A percentile compares a stretch with the other conserved stretches of the same genome.
Evolutionary conservation across 192 early-diverging fungal genomes (phyloP).

Genomic region (Nowakowskiella sp.): DNA sequence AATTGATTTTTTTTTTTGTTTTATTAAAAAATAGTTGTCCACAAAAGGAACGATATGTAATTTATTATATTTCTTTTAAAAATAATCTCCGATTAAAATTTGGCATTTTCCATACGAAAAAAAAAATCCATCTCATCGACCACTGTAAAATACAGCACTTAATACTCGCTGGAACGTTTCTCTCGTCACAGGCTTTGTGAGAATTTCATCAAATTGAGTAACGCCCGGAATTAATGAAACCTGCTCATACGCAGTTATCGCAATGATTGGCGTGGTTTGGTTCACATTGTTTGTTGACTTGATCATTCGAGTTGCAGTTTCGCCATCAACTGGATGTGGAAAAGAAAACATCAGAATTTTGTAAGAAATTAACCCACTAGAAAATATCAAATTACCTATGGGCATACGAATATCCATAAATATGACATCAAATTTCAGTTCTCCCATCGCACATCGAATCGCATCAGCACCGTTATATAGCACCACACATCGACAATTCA

Average conservation of each 20-base stretch:
- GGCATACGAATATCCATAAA: conserved; percentile 93
- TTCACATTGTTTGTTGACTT: conserved; percentile 87
- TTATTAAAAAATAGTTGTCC: no score
- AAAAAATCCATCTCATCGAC: no score
- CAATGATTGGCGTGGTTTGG: conserved; percentile 72
- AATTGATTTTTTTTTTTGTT: no score
- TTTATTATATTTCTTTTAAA: no score
- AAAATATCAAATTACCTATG: conserved; percentile 56
- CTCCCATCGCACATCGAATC: conserved; percentile 78
- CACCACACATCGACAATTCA: conserved; percentile 73
- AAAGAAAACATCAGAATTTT: conserved; percentile 1
- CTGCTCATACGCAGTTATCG: conserved; percentile 65
- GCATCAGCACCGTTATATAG: conserved; percentile 89
- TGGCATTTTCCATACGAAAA: no score
- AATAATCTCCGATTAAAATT: no score
- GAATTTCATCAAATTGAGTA: conserved; percentile 58
- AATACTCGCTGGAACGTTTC: conserved; percentile 42
- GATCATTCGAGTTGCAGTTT: conserved; percentile 87
- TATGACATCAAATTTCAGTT: conserved; percentile 83
- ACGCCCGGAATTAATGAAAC: conserved; percentile 23
- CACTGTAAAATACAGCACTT: neutral
- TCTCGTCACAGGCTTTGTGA: conserved; percentile 66
- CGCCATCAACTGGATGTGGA: conserved; percentile 69
- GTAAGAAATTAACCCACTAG: neutral
- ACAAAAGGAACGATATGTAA: no score